Evolutionary conservation across 1,284 basidiomycete species (phyloP).

Genomic region (Boletellus deceptivus): DNA sequence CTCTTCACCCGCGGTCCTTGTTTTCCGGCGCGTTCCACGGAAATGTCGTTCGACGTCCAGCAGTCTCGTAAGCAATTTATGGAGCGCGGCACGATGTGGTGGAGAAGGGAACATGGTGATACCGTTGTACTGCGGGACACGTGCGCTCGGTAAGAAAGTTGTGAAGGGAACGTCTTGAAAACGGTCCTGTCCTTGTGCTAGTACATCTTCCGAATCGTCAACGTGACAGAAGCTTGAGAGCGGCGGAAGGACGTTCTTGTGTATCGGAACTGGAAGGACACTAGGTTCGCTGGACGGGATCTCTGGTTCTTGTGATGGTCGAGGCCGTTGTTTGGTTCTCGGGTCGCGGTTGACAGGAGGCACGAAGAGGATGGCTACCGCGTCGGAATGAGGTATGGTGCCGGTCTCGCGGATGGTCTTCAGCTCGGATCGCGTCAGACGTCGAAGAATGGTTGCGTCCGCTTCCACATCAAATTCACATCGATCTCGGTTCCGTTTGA

Average conservation of each 20-base stretch:
- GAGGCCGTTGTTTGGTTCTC: constrained; percentile 44
- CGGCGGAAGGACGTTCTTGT: constrained; percentile 36
- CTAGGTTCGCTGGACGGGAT: constrained; percentile 19
- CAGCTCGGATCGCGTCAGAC: constrained; percentile 63
- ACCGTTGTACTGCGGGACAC: constrained; percentile 66
- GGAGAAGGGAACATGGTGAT: constrained; percentile 57
- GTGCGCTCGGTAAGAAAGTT: constrained; percentile 39
- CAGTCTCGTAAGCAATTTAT: constrained; percentile 46
- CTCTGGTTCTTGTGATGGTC: constrained; percentile 36
- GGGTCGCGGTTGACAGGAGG: constrained; percentile 65
- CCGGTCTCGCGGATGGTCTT: constrained; percentile 45
- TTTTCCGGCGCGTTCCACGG: constrained; percentile 14
- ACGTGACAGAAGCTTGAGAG: constrained; percentile 36
- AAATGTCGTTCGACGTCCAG: constrained; percentile 46
- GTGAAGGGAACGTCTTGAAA: constrained; percentile 14
- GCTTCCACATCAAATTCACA: constrained; percentile 10
- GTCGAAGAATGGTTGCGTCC: constrained; percentile 45
- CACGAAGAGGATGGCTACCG: constrained; percentile 62
- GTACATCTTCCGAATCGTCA: neutral
- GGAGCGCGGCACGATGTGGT: constrained; percentile 56
- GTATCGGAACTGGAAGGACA: neutral
- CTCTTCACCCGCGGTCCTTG: neutral
- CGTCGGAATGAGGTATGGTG: constrained; percentile 48
- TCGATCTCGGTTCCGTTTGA: constrained; percentile 9
- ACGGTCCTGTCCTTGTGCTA: constrained; percentile 3